Evolutionary conservation across 2,329 filamentous ascomycete species (phyloP).

Genomic region (Ophiocordyceps camponoti-floridani): DNA sequence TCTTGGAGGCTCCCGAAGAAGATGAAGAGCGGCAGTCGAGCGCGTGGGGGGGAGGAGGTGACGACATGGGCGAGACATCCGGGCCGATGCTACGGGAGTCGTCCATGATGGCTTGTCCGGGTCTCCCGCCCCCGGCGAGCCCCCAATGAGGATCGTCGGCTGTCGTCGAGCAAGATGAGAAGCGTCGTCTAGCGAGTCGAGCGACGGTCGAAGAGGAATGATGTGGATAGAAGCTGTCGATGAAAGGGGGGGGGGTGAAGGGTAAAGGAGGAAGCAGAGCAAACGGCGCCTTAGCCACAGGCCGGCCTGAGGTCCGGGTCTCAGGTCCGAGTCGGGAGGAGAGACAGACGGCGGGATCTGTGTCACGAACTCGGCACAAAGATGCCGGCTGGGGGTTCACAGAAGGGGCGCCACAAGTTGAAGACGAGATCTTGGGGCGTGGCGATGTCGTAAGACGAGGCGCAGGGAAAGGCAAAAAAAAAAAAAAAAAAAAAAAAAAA

Average conservation of each 20-base stretch:
- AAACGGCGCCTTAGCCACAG: not conserved
- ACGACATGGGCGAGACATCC: conserved; percentile 24
- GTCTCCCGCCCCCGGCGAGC: not conserved
- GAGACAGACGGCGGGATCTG: conserved; percentile 1
- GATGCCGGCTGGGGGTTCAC: conserved; percentile 7
- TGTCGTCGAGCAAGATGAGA: too few relatives aligned
- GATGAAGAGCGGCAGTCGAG: conserved; percentile 8
- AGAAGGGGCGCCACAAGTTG: not conserved
- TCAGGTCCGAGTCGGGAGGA: not conserved
- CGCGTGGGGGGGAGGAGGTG: not conserved
- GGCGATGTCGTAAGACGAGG: not conserved
- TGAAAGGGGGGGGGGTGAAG: not conserved
- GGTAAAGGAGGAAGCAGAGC: conserved; percentile 1
- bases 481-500: not conserved
- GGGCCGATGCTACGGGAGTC: conserved; percentile 20
- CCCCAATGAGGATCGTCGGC: too few relatives aligned
- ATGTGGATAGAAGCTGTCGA: not conserved
- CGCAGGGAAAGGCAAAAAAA: not conserved
- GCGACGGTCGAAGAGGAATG: not conserved
- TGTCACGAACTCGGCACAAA: conserved; percentile 5
- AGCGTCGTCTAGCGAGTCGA: not conserved
- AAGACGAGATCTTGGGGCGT: not conserved
- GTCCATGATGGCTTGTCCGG: conserved; percentile 4
- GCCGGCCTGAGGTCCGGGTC: not conserved
- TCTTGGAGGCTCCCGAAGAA: conserved; percentile 5